phyloP scores from a whole-genome alignment of 2,329 filamentous ascomycete genomes.

The Botrytis cinerea region DNA sequence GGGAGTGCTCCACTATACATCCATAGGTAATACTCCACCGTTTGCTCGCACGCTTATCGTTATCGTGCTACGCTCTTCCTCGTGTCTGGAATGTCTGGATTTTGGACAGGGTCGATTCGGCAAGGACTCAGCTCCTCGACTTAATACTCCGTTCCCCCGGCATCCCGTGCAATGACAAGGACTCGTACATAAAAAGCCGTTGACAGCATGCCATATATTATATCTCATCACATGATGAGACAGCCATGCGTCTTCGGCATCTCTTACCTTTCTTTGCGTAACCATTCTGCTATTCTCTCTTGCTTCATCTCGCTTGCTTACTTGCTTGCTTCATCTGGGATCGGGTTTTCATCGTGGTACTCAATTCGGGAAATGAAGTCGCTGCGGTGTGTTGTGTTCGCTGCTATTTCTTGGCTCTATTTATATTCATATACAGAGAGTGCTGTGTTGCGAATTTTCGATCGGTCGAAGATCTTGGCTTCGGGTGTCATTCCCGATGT shows the following conservation, averaged over 20 bases:
- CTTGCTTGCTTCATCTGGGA: conserved; percentile 3
- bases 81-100: not conserved
- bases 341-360: conserved; percentile 5
- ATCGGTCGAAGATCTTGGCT: not conserved
- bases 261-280: not conserved
- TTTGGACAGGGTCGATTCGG: not conserved
- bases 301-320: not conserved
- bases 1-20: conserved; percentile 1
- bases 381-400: not conserved
- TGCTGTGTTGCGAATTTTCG: not conserved
- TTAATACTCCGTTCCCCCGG: not conserved
- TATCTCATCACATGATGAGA: conserved; percentile 13
- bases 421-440: not conserved
- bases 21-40: not conserved
- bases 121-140: not conserved
- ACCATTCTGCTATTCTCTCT: not conserved
- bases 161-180: not conserved
- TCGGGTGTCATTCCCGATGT: not conserved
- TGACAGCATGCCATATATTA: not conserved
- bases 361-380: not conserved
- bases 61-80: not conserved
- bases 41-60: conserved; percentile 4
- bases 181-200: not conserved
- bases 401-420: not conserved
- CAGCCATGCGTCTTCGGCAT: not conserved